These are phyloP conservation scores for Xylona heveae DNA, from an alignment of 495 filamentous ascomycete species.

Conservation along the genomic window DNA sequence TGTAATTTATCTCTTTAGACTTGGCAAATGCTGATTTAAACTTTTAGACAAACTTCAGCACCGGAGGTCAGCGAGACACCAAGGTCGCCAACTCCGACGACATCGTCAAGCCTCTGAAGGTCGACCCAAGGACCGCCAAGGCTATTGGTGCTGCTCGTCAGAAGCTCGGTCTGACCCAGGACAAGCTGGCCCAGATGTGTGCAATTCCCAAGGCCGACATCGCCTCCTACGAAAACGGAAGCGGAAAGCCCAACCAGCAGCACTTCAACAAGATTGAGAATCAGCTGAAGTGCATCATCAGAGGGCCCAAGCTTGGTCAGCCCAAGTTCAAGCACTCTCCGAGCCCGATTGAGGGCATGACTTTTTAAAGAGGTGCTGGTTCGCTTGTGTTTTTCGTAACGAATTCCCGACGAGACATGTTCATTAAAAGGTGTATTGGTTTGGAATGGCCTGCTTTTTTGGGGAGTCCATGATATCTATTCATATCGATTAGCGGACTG, in stretches of 20 bases:
- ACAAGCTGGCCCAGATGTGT: slow-evolving; percentile 85
- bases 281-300: no score
- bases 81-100: slow-evolving; percentile 98
- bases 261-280: slow-evolving; percentile 61
- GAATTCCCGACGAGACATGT: no score
- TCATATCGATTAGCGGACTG: no score
- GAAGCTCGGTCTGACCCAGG: slow-evolving; percentile 81
- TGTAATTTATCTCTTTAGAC: slow-evolving; percentile 1
- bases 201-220: slow-evolving; percentile 66
- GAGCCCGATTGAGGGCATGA: no score
- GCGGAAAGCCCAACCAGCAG: slow-evolving; percentile 69
- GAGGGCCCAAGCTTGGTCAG: no score
- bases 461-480: no score
- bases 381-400: no score
- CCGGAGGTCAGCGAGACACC: slow-evolving; percentile 86
- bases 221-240: slow-evolving; percentile 69
- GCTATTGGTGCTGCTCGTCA: slow-evolving; percentile 56
- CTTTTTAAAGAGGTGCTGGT: no score
- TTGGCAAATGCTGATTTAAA: neutral
- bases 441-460: no score
- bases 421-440: no score
- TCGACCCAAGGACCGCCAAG: slow-evolving; percentile 57
- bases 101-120: slow-evolving; percentile 86
- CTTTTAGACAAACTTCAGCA: slow-evolving; percentile 23
- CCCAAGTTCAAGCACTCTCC: no score